Percentiles rank a stretch among this genome's conserved stretches.
These are phyloP conservation scores for Erodium moschatum DNA, from an alignment of 441 rosid genomes.

Conservation along the genomic window DNA sequence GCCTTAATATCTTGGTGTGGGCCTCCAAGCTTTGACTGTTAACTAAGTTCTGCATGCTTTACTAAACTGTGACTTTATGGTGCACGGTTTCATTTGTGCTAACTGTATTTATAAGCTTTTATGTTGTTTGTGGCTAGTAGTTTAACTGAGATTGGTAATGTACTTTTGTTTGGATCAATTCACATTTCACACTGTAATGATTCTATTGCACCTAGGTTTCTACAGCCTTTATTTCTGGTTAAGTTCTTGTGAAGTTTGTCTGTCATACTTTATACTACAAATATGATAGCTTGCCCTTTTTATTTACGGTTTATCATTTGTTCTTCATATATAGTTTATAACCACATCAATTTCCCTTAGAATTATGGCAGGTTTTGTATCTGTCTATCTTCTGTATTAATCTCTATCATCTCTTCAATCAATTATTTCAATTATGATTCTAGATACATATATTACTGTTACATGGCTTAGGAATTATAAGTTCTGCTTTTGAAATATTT, in stretches of 20 bases:
- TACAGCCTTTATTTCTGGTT: not conserved
- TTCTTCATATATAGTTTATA: not conserved
- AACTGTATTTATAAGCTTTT: not conserved
- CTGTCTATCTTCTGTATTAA: not conserved
- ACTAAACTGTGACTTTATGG: not conserved
- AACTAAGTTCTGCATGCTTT: not conserved
- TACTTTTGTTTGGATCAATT: not conserved
- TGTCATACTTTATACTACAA: not conserved
- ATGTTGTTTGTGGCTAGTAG: conserved; percentile 6
- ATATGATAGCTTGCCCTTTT: not conserved
- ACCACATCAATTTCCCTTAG: not conserved
- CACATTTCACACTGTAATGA: not conserved
- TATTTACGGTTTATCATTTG: not conserved
- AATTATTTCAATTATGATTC: not conserved
- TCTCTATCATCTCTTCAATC: not conserved
- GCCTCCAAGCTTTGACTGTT: conserved; percentile 3
- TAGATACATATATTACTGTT: not conserved
- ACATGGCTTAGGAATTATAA: not conserved
- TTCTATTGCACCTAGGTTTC: not conserved
- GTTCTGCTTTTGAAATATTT: conserved; percentile 3
- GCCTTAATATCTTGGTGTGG: not conserved
- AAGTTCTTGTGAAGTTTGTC: not conserved
- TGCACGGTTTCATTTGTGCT: not conserved
- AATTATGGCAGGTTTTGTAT: not conserved
- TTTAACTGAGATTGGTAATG: not conserved